Evolutionary conservation across 2,329 filamentous ascomycete species (phyloP).

Genomic region (Decorospora gaudefroyi): DNA sequence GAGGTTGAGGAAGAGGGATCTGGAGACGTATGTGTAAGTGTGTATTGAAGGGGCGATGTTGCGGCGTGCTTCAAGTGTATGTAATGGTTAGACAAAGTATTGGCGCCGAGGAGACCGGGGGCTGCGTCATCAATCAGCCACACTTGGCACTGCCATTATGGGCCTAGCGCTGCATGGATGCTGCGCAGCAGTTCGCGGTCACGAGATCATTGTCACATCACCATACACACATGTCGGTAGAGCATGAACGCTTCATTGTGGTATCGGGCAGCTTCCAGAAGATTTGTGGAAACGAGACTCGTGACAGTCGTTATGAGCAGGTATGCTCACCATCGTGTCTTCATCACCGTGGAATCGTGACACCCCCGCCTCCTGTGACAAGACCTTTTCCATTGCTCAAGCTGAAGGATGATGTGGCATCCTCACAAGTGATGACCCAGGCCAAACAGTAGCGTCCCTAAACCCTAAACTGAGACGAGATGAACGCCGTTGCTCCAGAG

Average conservation of each 20-base stretch:
- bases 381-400: not conserved
- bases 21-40: not conserved
- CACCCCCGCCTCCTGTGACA: constrained; percentile 7
- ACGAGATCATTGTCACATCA: constrained; percentile 1
- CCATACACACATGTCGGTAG: too few species aligned
- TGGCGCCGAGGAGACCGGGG: constrained; percentile 15
- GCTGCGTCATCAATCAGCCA: constrained; percentile 18
- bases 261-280: constrained; percentile 18
- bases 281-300: constrained; percentile 32
- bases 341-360: constrained; percentile 6
- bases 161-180: constrained; percentile 1
- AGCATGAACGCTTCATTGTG: constrained; percentile 18
- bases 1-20: not conserved
- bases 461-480: constrained; percentile 14
- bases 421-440: not conserved
- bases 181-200: not conserved
- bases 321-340: constrained; percentile 2
- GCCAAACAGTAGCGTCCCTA: not conserved
- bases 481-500: constrained; percentile 4
- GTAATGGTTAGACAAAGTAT: not conserved
- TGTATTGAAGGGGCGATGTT: not conserved
- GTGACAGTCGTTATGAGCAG: constrained; percentile 26
- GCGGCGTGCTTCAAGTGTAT: not conserved
- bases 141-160: constrained; percentile 7
- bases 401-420: not conserved